Evolutionary conservation across 2,329 filamentous ascomycete genomes (phyloP).

Genomic region (Pseudogymnoascus verrucosus): DNA sequence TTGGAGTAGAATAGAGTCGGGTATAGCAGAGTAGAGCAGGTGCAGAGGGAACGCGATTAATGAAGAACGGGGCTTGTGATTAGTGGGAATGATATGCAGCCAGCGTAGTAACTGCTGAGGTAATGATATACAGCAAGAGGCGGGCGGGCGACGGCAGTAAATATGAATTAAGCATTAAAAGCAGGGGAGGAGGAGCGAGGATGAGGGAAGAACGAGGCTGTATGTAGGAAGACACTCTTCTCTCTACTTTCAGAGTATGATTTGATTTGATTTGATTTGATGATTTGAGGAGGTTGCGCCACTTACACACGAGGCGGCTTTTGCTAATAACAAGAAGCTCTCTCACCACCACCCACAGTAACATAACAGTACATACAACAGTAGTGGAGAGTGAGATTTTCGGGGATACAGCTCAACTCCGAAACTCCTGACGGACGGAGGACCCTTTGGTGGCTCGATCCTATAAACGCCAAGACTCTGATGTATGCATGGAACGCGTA

Average conservation of each 20-base stretch:
- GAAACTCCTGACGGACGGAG: not conserved
- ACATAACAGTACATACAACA: not conserved
- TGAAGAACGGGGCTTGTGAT: not conserved
- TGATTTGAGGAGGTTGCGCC: constrained; percentile 4
- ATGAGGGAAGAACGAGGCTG: not conserved
- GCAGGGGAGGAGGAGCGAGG: not conserved
- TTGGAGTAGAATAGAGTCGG: not conserved
- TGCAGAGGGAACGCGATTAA: not conserved
- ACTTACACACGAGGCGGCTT: not conserved
- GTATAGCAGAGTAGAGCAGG: not conserved
- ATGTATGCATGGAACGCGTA: constrained; percentile 5
- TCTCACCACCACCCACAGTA: not conserved
- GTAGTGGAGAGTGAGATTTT: constrained; percentile 5
- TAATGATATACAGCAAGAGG: constrained; percentile 6
- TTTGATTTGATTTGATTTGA: not conserved
- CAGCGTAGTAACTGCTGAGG: not conserved
- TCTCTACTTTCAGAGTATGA: constrained; percentile 3
- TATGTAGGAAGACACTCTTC: constrained; percentile 1
- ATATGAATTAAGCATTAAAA: constrained; percentile 4
- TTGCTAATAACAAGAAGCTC: not conserved
- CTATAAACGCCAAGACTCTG: not conserved
- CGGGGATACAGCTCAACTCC: constrained; percentile 7
- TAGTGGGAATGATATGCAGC: not conserved
- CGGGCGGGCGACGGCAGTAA: not conserved
- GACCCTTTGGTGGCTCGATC: not conserved